Conservation (phyloP, 2,329 filamentous ascomycete genomes). For the Leptoxyphium fumago region DNA sequence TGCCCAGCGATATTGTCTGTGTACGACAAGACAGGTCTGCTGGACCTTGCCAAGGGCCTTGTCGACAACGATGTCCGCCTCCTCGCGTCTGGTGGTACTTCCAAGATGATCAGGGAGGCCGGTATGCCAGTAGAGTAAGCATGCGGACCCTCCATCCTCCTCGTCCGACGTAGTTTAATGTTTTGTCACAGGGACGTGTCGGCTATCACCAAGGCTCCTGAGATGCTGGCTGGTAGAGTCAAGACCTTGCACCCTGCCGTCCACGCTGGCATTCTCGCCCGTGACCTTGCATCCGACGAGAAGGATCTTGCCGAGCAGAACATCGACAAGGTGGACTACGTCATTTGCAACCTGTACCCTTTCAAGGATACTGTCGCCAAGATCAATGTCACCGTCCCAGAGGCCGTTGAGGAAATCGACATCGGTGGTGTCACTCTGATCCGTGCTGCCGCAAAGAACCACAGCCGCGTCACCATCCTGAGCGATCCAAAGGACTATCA, state of each 20-base stretch:
- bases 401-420: conserved; percentile 97
- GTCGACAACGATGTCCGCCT: conserved; percentile 81
- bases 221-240: conserved; percentile 84
- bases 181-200: conserved; percentile 65
- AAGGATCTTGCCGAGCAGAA: conserved; percentile 92
- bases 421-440: conserved; percentile 95
- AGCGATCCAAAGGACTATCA: conserved; percentile 89
- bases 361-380: conserved; percentile 98
- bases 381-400: conserved; percentile 88
- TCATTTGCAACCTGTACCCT: conserved; percentile 95
- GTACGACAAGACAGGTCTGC: conserved; percentile 93
- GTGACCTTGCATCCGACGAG: conserved; percentile 87
- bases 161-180: background rate
- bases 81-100: conserved; percentile 85
- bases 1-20: conserved; percentile 75
- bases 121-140: conserved; percentile 82
- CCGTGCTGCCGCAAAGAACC: conserved; percentile 95
- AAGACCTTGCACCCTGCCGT: conserved; percentile 90
- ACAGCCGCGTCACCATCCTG: conserved; percentile 85
- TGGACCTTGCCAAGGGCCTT: conserved; percentile 84
- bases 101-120: conserved; percentile 91
- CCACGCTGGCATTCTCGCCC: conserved; percentile 70
- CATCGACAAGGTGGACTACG: conserved; percentile 88
- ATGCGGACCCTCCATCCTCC: conserved; percentile 14
- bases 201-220: conserved; percentile 83